Conservation (phyloP, 148 eudicot species). For the Camellia lanceoleosa region DNA sequence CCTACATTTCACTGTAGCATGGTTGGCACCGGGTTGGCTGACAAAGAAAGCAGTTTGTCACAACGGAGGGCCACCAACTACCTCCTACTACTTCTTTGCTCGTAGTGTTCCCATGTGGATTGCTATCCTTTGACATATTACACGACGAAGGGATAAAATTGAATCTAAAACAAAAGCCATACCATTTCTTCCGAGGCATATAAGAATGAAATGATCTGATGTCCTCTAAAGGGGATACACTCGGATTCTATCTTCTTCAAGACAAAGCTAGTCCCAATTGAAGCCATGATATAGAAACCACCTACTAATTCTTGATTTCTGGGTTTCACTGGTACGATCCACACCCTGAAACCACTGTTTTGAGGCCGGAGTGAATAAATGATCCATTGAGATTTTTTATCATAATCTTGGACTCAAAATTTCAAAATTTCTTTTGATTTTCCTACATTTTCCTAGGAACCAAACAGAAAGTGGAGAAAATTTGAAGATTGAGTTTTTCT, state of each 20-base stretch:
- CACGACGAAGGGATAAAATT: background rate
- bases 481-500: too few species aligned
- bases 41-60: background rate
- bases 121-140: background rate
- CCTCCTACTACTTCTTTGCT: background rate
- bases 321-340: slow-evolving; percentile 48
- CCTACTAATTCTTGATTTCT: slow-evolving; percentile 66
- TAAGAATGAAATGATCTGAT: background rate
- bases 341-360: slow-evolving; percentile 73
- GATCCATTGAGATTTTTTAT: slow-evolving; percentile 53
- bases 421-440: too few species aligned
- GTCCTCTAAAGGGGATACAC: slow-evolving; percentile 29
- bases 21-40: background rate
- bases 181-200: background rate
- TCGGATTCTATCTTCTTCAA: slow-evolving; percentile 68
- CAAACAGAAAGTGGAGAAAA: too few species aligned
- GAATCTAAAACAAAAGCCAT: background rate
- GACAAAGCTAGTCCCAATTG: slow-evolving; percentile 55
- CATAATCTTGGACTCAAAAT: too few species aligned
- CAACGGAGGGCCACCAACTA: background rate
- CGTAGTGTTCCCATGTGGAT: background rate
- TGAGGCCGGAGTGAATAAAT: slow-evolving; percentile 56
- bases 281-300: slow-evolving; percentile 99
- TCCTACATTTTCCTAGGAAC: too few species aligned
- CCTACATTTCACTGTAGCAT: background rate